These are phyloP conservation scores for Trebouxia gelatinosa DNA, from an alignment of 163 green algal genomes.

Conservation along the genomic window DNA sequence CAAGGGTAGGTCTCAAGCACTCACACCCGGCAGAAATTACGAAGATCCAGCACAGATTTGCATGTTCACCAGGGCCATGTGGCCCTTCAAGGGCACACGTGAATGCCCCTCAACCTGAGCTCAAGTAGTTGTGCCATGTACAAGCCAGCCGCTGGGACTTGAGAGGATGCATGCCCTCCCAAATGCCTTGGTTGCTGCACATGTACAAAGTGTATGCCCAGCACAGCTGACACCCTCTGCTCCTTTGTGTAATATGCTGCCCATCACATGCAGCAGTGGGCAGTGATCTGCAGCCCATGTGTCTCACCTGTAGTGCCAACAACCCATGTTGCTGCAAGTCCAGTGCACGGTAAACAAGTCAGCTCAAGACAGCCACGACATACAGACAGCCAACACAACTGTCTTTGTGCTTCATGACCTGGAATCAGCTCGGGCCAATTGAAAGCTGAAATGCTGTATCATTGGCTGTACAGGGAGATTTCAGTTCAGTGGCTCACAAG, in stretches of 20 bases:
- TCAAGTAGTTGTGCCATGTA: background rate
- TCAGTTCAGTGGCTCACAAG: conserved; percentile 51
- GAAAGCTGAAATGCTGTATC: background rate
- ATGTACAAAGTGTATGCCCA: too few species aligned
- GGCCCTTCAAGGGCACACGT: too few species aligned
- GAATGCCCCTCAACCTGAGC: too few species aligned
- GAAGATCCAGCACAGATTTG: background rate
- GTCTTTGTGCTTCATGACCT: background rate
- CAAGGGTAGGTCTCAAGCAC: conserved; percentile 29
- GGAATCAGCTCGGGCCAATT: background rate
- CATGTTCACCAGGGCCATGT: background rate
- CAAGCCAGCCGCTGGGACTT: too few species aligned
- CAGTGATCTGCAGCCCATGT: too few species aligned
- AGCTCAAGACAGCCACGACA: background rate
- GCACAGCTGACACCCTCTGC: too few species aligned
- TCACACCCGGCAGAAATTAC: background rate
- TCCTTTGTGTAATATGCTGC: too few species aligned
- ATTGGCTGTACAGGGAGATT: background rate
- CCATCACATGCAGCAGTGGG: too few species aligned
- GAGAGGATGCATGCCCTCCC: too few species aligned
- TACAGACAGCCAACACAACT: background rate
- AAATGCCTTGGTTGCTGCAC: too few species aligned
- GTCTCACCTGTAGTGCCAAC: too few species aligned
- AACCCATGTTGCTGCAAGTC: too few species aligned
- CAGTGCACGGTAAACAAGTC: background rate